phyloP scores from a whole-genome alignment of 164 flowering plant genomes.

The Berberis vulgaris region DNA sequence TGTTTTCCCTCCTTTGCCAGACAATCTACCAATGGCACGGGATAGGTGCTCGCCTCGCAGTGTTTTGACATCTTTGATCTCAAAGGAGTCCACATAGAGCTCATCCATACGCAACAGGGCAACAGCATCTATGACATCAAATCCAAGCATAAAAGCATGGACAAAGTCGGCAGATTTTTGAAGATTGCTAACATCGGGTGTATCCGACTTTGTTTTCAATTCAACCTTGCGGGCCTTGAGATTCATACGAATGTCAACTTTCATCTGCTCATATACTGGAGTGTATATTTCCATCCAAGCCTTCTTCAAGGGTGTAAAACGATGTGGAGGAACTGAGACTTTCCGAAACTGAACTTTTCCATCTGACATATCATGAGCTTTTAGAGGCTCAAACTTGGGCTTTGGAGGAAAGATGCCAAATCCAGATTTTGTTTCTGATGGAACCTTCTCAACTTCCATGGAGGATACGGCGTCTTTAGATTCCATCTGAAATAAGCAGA shows the following conservation, averaged over 20 bases:
- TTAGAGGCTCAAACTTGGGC: slow-evolving; percentile 14
- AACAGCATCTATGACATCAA: slow-evolving; percentile 23
- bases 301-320: slow-evolving; percentile 30
- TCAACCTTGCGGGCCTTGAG: slow-evolving; percentile 29
- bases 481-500: neutral
- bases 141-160: slow-evolving; percentile 35
- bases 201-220: slow-evolving; percentile 25
- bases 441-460: slow-evolving; percentile 13
- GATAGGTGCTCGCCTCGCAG: slow-evolving; percentile 30
- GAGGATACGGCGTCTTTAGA: slow-evolving; percentile 2
- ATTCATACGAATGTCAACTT: slow-evolving; percentile 31
- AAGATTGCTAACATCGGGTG: slow-evolving; percentile 26
- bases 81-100: slow-evolving; percentile 28
- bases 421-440: slow-evolving; percentile 10
- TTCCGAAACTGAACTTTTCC: slow-evolving; percentile 13
- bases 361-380: slow-evolving; percentile 16
- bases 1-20: slow-evolving; percentile 35
- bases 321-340: slow-evolving; percentile 28
- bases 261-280: slow-evolving; percentile 27
- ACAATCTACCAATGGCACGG: slow-evolving; percentile 32
- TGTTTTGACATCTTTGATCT: slow-evolving; percentile 31
- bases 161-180: slow-evolving; percentile 31
- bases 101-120: slow-evolving; percentile 25
- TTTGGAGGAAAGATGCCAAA: neutral
- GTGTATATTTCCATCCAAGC: slow-evolving; percentile 33